Percentiles rank a stretch among this genome's conserved stretches.
Conservation (phyloP, 768 basidiomycete genomes). For the Pisolithus albus region DNA sequence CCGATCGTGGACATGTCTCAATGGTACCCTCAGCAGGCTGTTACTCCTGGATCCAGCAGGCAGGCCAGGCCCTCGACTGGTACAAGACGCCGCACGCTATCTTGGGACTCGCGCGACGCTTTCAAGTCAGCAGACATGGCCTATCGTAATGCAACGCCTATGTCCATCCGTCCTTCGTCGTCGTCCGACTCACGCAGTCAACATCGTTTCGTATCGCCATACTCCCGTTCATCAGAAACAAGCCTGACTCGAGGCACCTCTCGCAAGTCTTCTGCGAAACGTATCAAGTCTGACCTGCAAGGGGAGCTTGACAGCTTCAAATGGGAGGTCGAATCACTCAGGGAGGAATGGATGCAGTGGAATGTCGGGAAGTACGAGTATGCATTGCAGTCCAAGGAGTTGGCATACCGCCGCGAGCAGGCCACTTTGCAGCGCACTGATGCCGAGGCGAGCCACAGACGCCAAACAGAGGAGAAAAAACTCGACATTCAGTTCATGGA, state of each 20-base stretch:
- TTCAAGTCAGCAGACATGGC: too few species aligned
- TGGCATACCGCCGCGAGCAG: background rate
- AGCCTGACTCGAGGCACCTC: background rate
- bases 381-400: background rate
- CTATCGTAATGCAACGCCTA: too few species aligned
- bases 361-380: background rate
- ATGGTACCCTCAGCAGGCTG: too few species aligned
- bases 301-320: background rate
- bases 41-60: too few species aligned
- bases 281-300: background rate
- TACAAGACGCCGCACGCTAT: too few species aligned
- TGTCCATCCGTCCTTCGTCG: too few species aligned
- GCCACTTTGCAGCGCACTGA: background rate
- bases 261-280: background rate
- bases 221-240: too few species aligned
- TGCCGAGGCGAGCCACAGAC: background rate
- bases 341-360: background rate
- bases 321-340: background rate
- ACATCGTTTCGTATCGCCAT: too few species aligned
- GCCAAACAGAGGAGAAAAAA: background rate
- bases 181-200: too few species aligned
- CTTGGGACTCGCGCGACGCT: too few species aligned
- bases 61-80: too few species aligned
- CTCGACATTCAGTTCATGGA: slow-evolving; percentile 1
- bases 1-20: too few species aligned